Evolutionary conservation across 257 asterid genomes (phyloP).

Genomic region (Solanum ossicruentum): DNA sequence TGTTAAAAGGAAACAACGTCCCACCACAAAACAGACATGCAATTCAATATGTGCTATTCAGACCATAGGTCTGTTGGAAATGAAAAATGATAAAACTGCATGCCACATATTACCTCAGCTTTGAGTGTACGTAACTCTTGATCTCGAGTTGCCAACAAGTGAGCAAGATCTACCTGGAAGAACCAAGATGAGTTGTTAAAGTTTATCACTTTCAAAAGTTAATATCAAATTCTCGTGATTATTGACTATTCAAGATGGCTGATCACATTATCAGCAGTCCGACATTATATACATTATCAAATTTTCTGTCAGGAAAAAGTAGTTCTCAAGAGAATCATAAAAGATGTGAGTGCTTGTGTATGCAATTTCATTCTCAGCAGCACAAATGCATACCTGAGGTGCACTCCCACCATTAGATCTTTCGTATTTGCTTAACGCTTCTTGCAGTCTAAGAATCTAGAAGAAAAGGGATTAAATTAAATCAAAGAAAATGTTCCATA

Average conservation of each 20-base stretch:
- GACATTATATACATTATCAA: not conserved
- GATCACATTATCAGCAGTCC: not conserved
- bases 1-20: not conserved
- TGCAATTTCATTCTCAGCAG: not conserved
- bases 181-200: not conserved
- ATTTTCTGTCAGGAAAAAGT: not conserved
- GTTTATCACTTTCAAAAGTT: not conserved
- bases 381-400: conserved; percentile 58
- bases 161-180: conserved; percentile 92
- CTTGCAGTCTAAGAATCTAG: conserved; percentile 91
- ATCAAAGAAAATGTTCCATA: not conserved
- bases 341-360: not conserved
- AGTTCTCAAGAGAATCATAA: not conserved
- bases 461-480: conserved; percentile 1
- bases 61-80: not conserved
- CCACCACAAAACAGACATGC: not conserved
- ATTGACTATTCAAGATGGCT: not conserved
- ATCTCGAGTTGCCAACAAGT: conserved; percentile 87
- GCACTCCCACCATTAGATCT: conserved; percentile 76
- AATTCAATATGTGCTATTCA: not conserved
- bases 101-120: conserved; percentile 55
- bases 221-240: not conserved
- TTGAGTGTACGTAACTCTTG: conserved; percentile 92
- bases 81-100: not conserved
- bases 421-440: conserved; percentile 83